Evolutionary conservation across 345 rosid genomes (phyloP).

Genomic region (Durio zibethinus): DNA sequence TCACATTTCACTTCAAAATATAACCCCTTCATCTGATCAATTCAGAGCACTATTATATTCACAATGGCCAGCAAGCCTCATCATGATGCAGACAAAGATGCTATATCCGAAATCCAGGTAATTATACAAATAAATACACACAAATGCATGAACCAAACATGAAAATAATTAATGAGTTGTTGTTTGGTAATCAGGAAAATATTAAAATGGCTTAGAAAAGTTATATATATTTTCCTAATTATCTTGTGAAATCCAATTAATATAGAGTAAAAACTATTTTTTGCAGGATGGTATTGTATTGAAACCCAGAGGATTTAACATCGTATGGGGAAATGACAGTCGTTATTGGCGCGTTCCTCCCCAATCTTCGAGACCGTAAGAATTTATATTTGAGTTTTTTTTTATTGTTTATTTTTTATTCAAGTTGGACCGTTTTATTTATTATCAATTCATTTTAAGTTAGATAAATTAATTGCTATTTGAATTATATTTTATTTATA

Average conservation of each 20-base stretch:
- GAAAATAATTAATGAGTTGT: not conserved
- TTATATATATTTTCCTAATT: not conserved
- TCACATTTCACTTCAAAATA: not conserved
- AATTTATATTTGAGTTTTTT: not conserved
- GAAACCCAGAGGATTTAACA: conserved; percentile 19
- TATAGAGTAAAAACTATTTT: too few species aligned
- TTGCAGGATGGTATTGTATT: not conserved
- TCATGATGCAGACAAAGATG: not conserved
- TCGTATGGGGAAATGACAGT: conserved; percentile 22
- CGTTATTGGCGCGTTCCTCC: conserved; percentile 4
- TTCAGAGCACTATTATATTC: not conserved
- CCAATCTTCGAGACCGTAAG: not conserved
- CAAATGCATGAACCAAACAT: too few species aligned
- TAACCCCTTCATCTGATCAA: not conserved
- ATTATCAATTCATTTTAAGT: too few species aligned
- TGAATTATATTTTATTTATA: too few species aligned
- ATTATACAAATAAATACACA: too few species aligned
- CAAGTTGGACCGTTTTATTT: too few species aligned
- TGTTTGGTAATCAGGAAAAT: not conserved
- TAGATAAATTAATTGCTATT: not conserved
- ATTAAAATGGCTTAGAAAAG: not conserved
- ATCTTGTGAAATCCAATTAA: not conserved
- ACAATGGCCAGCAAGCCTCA: conserved; percentile 16
- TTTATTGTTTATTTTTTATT: too few species aligned
- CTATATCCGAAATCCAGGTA: not conserved